These are phyloP conservation scores for Phytophthora fragariaefolia DNA, from an alignment of 352 stramenopile genomes.

Conservation along the genomic window DNA sequence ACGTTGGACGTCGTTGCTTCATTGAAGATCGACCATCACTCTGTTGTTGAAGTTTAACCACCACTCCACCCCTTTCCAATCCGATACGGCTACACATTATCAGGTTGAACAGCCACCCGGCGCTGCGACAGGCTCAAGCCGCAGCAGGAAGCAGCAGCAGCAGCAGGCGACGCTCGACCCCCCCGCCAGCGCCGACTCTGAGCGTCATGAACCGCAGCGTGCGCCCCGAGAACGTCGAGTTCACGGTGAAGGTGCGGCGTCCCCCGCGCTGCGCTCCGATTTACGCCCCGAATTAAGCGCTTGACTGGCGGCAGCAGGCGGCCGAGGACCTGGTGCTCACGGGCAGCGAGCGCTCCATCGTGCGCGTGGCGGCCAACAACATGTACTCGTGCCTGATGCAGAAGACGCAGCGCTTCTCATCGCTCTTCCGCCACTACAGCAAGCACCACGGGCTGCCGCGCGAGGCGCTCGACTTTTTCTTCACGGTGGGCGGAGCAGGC, in stretches of 20 bases:
- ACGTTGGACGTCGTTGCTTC: no score
- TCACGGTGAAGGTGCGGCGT: constrained; percentile 91
- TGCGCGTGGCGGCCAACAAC: constrained; percentile 86
- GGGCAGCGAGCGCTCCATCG: constrained; percentile 83
- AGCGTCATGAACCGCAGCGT: constrained; percentile 80
- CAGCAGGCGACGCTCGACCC: no score
- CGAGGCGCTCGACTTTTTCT: constrained; percentile 98
- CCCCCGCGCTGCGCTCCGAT: not conserved
- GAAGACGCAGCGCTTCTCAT: constrained; percentile 98
- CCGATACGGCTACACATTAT: no score
- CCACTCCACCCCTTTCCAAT: no score
- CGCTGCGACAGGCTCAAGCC: no score
- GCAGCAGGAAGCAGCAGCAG: no score
- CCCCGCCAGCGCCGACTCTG: no score
- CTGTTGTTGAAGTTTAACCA: no score
- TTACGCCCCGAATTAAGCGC: constrained; percentile 10
- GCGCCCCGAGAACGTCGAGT: constrained; percentile 95
- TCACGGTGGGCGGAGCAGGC: constrained; percentile 78
- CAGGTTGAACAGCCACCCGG: no score
- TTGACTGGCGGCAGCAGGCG: no score
- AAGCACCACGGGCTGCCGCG: constrained; percentile 98
- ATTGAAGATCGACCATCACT: no score
- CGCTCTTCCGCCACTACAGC: constrained; percentile 98
- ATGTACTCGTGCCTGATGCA: constrained; percentile 97
- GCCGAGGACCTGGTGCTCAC: constrained; percentile 79